These are phyloP conservation scores for Stagonosporopsis tanaceti DNA, from an alignment of 2,329 filamentous ascomycete species.

Conservation along the genomic window DNA sequence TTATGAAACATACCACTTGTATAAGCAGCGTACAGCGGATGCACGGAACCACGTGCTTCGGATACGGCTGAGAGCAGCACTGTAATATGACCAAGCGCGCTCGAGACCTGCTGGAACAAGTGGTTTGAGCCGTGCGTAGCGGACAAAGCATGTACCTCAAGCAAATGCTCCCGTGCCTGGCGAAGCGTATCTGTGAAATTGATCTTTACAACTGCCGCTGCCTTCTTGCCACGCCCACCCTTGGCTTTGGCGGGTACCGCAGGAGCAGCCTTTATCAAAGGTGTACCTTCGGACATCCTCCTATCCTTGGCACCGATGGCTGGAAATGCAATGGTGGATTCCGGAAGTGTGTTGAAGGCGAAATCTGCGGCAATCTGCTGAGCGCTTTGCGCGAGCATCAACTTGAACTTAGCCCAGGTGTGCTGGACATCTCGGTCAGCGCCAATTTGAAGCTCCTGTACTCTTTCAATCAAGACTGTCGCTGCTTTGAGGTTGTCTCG, in stretches of 20 bases:
- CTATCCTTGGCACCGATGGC: slow-evolving; percentile 59
- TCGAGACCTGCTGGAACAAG: slow-evolving; percentile 62
- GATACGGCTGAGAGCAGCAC: slow-evolving; percentile 51
- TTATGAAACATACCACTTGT: slow-evolving; percentile 42
- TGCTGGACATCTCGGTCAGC: slow-evolving; percentile 59
- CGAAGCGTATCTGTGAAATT: slow-evolving; percentile 67
- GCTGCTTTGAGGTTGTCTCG: slow-evolving; percentile 44
- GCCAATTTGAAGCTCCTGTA: slow-evolving; percentile 38
- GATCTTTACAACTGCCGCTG: slow-evolving; percentile 26
- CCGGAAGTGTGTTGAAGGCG: slow-evolving; percentile 87
- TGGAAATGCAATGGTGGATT: slow-evolving; percentile 90
- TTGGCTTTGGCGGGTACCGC: slow-evolving; percentile 24
- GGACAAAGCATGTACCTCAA: slow-evolving; percentile 66
- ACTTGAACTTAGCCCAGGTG: slow-evolving; percentile 69
- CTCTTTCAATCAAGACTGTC: slow-evolving; percentile 34
- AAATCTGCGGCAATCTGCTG: slow-evolving; percentile 79
- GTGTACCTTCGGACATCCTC: slow-evolving; percentile 33
- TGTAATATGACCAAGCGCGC: slow-evolving; percentile 47
- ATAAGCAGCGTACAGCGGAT: slow-evolving; percentile 52
- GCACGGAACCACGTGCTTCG: slow-evolving; percentile 43
- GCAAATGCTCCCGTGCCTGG: slow-evolving; percentile 71
- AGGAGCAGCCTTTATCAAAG: slow-evolving; percentile 24
- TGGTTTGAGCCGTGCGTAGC: slow-evolving; percentile 63
- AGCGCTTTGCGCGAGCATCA: slow-evolving; percentile 72
- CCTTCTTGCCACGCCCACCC: slow-evolving; percentile 35